Evolutionary conservation across 202 grass and related monocot species (phyloP).

Genomic region (Eragrostis tef): DNA sequence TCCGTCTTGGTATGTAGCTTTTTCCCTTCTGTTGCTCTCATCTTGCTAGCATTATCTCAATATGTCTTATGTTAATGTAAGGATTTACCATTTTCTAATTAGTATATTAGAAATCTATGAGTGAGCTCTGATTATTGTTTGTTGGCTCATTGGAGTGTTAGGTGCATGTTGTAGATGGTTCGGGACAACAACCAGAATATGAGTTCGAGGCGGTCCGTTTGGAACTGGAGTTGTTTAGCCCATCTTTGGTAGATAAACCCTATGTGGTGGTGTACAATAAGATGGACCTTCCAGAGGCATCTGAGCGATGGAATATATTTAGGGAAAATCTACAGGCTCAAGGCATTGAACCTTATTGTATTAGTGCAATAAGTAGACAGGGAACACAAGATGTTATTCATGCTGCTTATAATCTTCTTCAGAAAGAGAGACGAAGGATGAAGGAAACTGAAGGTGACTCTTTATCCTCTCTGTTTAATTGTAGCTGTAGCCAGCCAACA

Average conservation of each 20-base stretch:
- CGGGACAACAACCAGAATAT: slow-evolving; percentile 82
- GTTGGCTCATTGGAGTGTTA: slow-evolving; percentile 49
- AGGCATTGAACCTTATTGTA: slow-evolving; percentile 71
- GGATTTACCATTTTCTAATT: background rate
- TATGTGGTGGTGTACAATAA: slow-evolving; percentile 93
- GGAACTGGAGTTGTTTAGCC: slow-evolving; percentile 97
- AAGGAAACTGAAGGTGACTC: slow-evolving; percentile 68
- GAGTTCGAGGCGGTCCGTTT: slow-evolving; percentile 92
- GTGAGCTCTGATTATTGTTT: slow-evolving; percentile 29
- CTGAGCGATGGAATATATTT: slow-evolving; percentile 76
- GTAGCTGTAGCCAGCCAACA: slow-evolving; percentile 10
- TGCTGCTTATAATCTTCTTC: slow-evolving; percentile 74
- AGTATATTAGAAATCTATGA: background rate
- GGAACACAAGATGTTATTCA: slow-evolving; percentile 68
- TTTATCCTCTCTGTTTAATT: slow-evolving; percentile 31
- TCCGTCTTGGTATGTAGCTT: slow-evolving; percentile 66
- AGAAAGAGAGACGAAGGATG: slow-evolving; percentile 71
- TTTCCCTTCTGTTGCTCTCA: background rate
- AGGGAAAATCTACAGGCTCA: slow-evolving; percentile 57
- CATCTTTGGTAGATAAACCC: slow-evolving; percentile 76
- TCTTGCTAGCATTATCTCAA: slow-evolving; percentile 18
- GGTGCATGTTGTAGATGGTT: slow-evolving; percentile 95
- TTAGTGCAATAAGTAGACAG: slow-evolving; percentile 79
- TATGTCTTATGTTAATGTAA: slow-evolving; percentile 4
- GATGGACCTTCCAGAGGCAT: slow-evolving; percentile 93